Evolutionary conservation across 345 rosid genomes (phyloP).

Genomic region (Brassica juncea): DNA sequence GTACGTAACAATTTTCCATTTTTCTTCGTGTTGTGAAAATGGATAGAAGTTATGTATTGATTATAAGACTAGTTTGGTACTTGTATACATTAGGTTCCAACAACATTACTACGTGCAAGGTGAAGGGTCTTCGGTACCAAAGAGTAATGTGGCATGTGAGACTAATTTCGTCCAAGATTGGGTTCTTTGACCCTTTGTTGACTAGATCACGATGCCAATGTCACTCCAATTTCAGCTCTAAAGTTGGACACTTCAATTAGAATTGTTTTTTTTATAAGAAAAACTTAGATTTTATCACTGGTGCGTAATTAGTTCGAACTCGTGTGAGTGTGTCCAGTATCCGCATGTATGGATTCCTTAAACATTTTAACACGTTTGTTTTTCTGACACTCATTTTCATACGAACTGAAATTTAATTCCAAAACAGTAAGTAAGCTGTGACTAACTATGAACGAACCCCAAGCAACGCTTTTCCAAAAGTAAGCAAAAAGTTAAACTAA

Average conservation of each 20-base stretch:
- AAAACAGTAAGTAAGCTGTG: neutral
- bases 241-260: neutral
- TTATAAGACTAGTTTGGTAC: slow-evolving; percentile 8
- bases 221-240: slow-evolving; percentile 12
- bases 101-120: slow-evolving; percentile 63
- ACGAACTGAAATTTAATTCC: neutral
- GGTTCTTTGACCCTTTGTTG: slow-evolving; percentile 54
- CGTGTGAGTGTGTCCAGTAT: neutral
- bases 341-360: neutral
- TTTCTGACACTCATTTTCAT: neutral
- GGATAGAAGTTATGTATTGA: neutral
- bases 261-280: neutral
- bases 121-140: slow-evolving; percentile 63
- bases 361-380: neutral
- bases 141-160: slow-evolving; percentile 51
- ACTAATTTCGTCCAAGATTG: slow-evolving; percentile 84
- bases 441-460: neutral
- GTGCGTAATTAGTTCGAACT: neutral
- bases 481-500: neutral
- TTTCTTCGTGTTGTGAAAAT: neutral
- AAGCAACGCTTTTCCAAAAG: too few relatives aligned
- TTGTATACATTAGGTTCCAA: slow-evolving; percentile 41
- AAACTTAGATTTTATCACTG: neutral
- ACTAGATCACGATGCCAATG: slow-evolving; percentile 19
- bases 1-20: slow-evolving; percentile 35